Conservation (phyloP, 306 rosid genomes). For the Leucaena leucocephala region DNA sequence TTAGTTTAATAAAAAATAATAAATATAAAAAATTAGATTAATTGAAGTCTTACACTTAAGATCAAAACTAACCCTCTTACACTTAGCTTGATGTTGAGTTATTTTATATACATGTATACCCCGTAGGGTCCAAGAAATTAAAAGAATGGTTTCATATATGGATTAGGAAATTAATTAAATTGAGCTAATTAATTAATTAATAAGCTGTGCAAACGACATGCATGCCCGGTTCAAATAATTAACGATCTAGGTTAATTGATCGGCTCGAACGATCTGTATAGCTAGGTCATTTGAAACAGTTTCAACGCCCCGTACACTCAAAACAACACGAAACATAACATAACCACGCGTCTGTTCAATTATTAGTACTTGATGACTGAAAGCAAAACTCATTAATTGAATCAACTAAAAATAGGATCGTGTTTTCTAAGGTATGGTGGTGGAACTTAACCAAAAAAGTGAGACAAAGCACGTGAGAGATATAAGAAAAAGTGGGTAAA, state of each 20-base stretch:
- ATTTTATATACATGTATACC: not conserved
- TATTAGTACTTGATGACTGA: not conserved
- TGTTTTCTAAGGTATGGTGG: not conserved
- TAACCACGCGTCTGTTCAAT: not conserved
- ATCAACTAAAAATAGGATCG: not conserved
- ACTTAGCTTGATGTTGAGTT: no score
- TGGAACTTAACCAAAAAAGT: not conserved
- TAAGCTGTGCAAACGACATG: not conserved
- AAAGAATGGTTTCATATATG: not conserved
- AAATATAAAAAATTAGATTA: no score
- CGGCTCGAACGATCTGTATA: not conserved
- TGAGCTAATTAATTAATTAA: not conserved
- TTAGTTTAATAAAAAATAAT: no score
- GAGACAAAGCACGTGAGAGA: slow-evolving; percentile 44
- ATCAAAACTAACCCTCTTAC: no score
- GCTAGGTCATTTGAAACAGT: not conserved
- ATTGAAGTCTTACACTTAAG: no score
- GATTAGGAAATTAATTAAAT: not conserved
- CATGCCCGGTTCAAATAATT: not conserved
- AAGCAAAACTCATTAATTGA: not conserved
- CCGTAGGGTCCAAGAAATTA: not conserved
- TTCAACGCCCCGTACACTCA: not conserved
- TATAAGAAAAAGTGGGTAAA: not conserved
- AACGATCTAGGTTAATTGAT: not conserved
- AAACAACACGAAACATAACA: not conserved